These are phyloP conservation scores for Vaccinium corymbosum DNA, from an alignment of 148 eudicot genomes.

Conservation along the genomic window DNA sequence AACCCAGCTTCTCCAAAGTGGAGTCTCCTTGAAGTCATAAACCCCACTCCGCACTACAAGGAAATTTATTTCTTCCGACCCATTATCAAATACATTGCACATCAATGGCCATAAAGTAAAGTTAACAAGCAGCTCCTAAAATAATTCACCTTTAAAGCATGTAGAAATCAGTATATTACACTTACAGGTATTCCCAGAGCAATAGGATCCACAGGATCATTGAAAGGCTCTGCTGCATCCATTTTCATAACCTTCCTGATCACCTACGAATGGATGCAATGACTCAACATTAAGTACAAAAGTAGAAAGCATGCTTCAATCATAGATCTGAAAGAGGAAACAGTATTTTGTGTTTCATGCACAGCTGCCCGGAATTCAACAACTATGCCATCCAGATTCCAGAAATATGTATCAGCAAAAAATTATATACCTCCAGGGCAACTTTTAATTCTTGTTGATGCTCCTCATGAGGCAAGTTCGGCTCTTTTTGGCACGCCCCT, in stretches of 20 bases:
- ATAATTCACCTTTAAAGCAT: background rate
- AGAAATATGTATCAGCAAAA: background rate
- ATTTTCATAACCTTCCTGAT: constrained; percentile 59
- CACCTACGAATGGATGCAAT: constrained; percentile 36
- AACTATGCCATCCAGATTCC: background rate
- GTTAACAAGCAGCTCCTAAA: background rate
- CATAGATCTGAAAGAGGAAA: background rate
- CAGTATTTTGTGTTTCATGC: background rate
- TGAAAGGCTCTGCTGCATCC: constrained; percentile 78
- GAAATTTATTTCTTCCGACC: background rate
- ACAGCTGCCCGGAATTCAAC: background rate
- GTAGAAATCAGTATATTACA: background rate
- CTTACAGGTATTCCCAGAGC: constrained; percentile 67
- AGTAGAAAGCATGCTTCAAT: background rate
- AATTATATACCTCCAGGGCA: constrained; percentile 50
- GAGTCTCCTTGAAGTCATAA: background rate
- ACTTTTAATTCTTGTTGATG: constrained; percentile 46
- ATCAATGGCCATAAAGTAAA: background rate
- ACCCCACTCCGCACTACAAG: no score
- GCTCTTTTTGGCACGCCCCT: constrained; percentile 23
- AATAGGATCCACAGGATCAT: constrained; percentile 61
- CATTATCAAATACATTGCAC: background rate
- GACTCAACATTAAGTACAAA: background rate
- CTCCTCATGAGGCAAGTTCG: constrained; percentile 21
- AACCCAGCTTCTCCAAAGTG: background rate